Evolutionary conservation across 164 flowering plant genomes (phyloP).

Genomic region (Stephania cephalantha): DNA sequence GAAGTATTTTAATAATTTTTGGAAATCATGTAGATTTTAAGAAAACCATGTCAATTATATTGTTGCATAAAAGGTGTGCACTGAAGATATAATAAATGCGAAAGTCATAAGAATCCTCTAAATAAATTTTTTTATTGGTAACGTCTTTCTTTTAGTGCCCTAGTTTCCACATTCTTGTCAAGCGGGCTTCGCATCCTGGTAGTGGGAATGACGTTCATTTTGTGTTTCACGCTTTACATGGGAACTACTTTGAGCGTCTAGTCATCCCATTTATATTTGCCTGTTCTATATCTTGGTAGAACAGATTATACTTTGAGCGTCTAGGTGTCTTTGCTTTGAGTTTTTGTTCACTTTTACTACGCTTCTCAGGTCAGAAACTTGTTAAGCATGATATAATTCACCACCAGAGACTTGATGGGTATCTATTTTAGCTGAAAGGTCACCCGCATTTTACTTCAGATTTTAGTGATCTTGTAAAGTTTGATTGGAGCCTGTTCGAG

Average conservation of each 20-base stretch:
- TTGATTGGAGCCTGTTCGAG: not conserved
- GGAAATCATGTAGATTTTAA: not conserved
- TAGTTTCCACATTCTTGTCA: not conserved
- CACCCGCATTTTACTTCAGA: too few relatives aligned
- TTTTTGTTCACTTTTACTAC: not conserved
- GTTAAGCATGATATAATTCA: not conserved
- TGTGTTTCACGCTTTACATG: not conserved
- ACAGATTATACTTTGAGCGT: too few relatives aligned
- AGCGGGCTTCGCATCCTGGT: not conserved
- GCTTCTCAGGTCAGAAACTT: not conserved
- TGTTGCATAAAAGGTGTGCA: not conserved
- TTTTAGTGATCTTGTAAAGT: not conserved
- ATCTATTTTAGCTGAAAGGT: too few relatives aligned
- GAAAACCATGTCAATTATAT: too few relatives aligned
- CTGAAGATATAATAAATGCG: not conserved
- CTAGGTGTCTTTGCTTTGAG: not conserved
- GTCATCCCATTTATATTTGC: not conserved
- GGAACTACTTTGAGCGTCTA: not conserved
- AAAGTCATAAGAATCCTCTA: not conserved
- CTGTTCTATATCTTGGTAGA: not conserved
- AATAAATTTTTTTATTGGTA: not conserved
- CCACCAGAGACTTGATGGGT: too few relatives aligned
- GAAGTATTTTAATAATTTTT: not conserved
- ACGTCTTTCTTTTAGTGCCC: not conserved
- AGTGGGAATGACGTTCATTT: not conserved